These are phyloP conservation scores for Cystoisospora suis DNA, from an alignment of 169 alveolate genomes.

Conservation along the genomic window DNA sequence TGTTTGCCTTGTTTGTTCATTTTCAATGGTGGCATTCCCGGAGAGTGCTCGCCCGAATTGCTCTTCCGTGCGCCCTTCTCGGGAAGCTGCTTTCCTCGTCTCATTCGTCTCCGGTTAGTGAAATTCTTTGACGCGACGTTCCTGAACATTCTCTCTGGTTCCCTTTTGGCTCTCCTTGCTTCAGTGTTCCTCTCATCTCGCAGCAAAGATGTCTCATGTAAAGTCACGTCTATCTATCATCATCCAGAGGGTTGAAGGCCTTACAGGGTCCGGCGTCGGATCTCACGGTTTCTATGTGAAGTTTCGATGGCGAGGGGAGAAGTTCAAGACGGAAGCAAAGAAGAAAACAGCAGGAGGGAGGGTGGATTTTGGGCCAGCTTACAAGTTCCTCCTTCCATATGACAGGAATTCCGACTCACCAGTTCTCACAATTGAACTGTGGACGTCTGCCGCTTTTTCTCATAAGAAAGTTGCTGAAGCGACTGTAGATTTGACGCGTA, in stretches of 20 bases:
- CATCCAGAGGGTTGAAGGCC: slow-evolving; percentile 16
- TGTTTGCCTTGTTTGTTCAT: too few species aligned
- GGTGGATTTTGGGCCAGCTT: not conserved
- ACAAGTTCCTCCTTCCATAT: not conserved
- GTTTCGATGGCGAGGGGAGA: slow-evolving; percentile 60
- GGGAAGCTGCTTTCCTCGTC: not conserved
- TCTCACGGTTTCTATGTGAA: slow-evolving; percentile 29
- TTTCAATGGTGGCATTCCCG: too few species aligned
- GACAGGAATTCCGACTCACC: not conserved
- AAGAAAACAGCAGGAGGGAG: not conserved
- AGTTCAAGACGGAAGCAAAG: slow-evolving; percentile 27
- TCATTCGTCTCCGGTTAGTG: not conserved
- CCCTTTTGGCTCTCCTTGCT: not conserved
- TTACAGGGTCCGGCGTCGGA: not conserved
- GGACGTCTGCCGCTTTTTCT: not conserved
- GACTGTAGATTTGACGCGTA: not conserved
- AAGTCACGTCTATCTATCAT: not conserved
- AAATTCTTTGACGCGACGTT: not conserved
- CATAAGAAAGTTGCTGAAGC: not conserved
- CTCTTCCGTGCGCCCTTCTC: not conserved
- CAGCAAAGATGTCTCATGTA: not conserved
- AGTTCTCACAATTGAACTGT: not conserved
- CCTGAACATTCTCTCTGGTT: not conserved
- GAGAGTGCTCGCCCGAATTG: not conserved
- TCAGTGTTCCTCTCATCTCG: not conserved